Conservation (phyloP, 495 filamentous ascomycete genomes). For the Margaritispora aquatica region DNA sequence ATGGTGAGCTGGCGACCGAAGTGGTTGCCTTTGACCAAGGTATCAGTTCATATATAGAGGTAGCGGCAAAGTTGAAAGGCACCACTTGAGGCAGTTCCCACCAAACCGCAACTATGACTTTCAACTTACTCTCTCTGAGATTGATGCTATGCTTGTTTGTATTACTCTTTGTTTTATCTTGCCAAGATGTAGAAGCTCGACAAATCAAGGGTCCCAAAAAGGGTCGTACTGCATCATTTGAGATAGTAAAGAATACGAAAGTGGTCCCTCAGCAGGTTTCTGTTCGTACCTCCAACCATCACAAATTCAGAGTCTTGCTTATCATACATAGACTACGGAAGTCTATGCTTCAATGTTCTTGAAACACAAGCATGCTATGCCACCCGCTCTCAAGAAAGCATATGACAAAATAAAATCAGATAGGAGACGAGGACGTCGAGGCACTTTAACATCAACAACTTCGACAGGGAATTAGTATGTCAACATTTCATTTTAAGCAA, state of each 20-base stretch:
- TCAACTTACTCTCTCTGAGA: not conserved
- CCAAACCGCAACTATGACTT: not conserved
- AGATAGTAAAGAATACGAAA: not conserved
- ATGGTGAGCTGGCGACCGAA: not conserved
- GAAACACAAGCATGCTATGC: not conserved
- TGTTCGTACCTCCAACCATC: not conserved
- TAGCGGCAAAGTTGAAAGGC: not conserved
- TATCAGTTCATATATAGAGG: not conserved
- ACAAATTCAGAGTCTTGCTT: not conserved
- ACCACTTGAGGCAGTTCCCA: not conserved
- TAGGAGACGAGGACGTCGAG: not conserved
- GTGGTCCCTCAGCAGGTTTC: not conserved
- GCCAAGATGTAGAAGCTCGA: not conserved
- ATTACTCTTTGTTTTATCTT: not conserved
- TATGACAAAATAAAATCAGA: not conserved
- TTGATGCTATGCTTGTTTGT: not conserved
- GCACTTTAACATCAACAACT: not conserved
- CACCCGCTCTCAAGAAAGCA: not conserved
- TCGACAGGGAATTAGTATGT: not conserved
- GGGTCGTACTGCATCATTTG: not conserved
- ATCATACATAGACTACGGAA: not conserved
- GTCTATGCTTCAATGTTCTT: not conserved
- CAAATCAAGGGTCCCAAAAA: not conserved
- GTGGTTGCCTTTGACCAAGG: not conserved
- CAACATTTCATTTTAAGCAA: not conserved